Conservation (phyloP, 1,284 basidiomycete species). For the Boletus hoseneyae region DNA sequence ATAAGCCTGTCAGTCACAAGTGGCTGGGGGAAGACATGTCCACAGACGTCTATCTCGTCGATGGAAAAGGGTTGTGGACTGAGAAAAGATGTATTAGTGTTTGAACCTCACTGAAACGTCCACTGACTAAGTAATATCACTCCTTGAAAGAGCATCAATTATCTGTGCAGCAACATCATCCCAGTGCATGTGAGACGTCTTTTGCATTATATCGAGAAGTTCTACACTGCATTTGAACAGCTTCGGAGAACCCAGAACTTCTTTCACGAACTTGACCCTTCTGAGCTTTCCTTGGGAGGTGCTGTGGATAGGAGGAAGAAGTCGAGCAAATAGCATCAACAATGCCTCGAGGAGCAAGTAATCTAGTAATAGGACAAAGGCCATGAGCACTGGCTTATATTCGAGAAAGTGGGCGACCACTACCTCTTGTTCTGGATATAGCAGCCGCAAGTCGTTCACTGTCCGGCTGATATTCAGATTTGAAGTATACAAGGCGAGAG, state of each 20-base stretch:
- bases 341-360: constrained; percentile 55
- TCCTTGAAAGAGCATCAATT: constrained; percentile 44
- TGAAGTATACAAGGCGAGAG: background rate
- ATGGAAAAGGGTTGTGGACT: constrained; percentile 62
- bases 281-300: constrained; percentile 34
- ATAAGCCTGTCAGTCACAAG: constrained; percentile 44
- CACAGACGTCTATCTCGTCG: constrained; percentile 39
- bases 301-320: constrained; percentile 46
- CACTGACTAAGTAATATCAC: constrained; percentile 49
- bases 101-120: background rate
- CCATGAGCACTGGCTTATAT: constrained; percentile 3
- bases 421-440: constrained; percentile 35
- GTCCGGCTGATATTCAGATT: constrained; percentile 7
- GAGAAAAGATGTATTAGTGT: constrained; percentile 1
- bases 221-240: constrained; percentile 34
- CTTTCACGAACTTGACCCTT: constrained; percentile 46
- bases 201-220: constrained; percentile 43
- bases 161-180: constrained; percentile 48
- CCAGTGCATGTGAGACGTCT: constrained; percentile 47
- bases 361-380: constrained; percentile 34
- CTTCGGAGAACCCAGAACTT: constrained; percentile 43
- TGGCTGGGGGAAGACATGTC: constrained; percentile 32
- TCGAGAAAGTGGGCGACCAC: background rate
- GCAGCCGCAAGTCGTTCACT: constrained; percentile 35
- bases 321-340: constrained; percentile 51